Base-by-base conservation (phyloP, 2,329 filamentous ascomycete species). In the Phyllosticta citribraziliensis region DNA sequence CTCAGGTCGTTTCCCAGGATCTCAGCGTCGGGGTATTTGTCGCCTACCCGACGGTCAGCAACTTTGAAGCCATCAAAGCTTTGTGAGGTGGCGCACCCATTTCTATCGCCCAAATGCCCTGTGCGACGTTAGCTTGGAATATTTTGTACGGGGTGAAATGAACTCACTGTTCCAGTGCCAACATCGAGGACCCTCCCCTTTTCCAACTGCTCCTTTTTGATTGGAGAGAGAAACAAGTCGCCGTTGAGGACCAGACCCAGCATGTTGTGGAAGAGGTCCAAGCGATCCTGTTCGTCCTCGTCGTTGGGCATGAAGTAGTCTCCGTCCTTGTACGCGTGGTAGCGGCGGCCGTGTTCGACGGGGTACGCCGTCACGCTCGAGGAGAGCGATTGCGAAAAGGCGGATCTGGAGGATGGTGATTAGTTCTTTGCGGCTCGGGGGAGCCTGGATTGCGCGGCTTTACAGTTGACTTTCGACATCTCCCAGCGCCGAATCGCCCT, bases 1-100 rank as follows among this genome's bases (percentile, higher is more conserved):
- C 73, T 78, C 6, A 82, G 73, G 64, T 82, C 80, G 59, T 68
- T 68, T 19, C 66, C 65, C 14, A 68, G 52, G 14, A 67, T 56
- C 54, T 60, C 52, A 5, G 58, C 35, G 4, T 33, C 10, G 6
- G 58, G 58, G 20, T 50, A 61, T 9, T 57, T 40, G 20, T 61
- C 59, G 3, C 33, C 58, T 61, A 25, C 11, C 24, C n/a, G 3
- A 30, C 27, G 22, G 1, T 30, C 27, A 30, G 27, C 27, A 30
- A 30, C 27, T 22, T 22, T 22, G 0, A n/a, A n/a, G n/a, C 6
- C 27, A 30, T 30, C 27, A 30, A 30, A 30, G 8, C 5, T 30
- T 30, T 19, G 22, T 30, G n/a, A 30, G 14, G 5, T 10, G 50
- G 19, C 52, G 12, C 22, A 62, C 63, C 71, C 64, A 65, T 52